Conservation (phyloP, 2,329 filamentous ascomycete genomes). For the Fonsecaea pugnacius region DNA sequence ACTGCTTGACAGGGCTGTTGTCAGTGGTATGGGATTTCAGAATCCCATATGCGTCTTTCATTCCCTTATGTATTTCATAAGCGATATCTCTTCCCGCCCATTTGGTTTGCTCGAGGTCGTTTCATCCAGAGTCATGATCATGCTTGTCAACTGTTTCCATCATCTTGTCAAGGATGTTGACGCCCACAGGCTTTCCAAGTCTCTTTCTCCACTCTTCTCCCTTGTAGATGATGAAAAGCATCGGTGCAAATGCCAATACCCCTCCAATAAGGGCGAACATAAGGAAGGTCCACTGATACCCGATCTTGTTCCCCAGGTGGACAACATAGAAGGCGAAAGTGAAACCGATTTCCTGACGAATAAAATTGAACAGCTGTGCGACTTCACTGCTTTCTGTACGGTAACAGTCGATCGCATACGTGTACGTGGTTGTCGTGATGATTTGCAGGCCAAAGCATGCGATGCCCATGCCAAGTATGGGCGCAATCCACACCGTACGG, state of each 20-base stretch:
- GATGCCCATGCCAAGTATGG: constrained; percentile 39
- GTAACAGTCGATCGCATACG: constrained; percentile 39
- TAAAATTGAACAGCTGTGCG: constrained; percentile 37
- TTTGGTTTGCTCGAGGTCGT: not conserved
- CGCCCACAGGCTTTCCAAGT: constrained; percentile 23
- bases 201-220: constrained; percentile 28
- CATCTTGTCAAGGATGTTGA: constrained; percentile 24
- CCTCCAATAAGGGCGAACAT: constrained; percentile 33
- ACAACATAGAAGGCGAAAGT: constrained; percentile 40
- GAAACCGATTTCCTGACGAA: constrained; percentile 37
- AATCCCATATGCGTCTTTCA: not conserved
- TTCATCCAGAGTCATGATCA: not conserved
- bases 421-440: constrained; percentile 38
- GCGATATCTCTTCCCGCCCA: not conserved
- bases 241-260: constrained; percentile 32
- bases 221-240: constrained; percentile 31
- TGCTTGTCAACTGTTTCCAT: not conserved
- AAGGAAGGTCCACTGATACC: constrained; percentile 34
- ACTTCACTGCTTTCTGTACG: constrained; percentile 35
- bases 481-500: constrained; percentile 39
- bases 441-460: constrained; percentile 40
- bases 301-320: constrained; percentile 29
- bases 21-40: constrained; percentile 2
- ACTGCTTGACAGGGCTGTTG: not conserved
- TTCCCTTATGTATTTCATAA: not conserved